Evolutionary conservation across 495 filamentous ascomycete genomes (phyloP).

Genomic region (Neurospora terricola): DNA sequence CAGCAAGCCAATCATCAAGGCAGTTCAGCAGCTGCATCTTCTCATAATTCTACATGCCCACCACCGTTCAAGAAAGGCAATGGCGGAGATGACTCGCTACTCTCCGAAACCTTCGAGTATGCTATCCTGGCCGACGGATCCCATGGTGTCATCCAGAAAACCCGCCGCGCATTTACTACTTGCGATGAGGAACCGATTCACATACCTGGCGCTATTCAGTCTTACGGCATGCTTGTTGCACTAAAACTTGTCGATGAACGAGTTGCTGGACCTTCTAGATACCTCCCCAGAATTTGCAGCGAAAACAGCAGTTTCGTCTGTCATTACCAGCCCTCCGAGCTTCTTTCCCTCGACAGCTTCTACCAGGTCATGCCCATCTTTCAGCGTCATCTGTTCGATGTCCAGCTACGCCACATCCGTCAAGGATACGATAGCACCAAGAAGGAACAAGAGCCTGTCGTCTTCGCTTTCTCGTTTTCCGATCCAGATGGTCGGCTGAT

Average conservation of each 20-base stretch:
- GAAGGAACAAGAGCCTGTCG: slow-evolving; percentile 11
- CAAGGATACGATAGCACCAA: slow-evolving; percentile 2
- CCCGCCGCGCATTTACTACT: slow-evolving; percentile 9
- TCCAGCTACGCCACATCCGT: slow-evolving; percentile 8
- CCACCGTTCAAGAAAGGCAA: neutral
- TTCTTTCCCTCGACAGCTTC: slow-evolving; percentile 13
- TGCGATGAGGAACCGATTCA: slow-evolving; percentile 19
- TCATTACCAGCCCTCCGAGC: slow-evolving; percentile 8
- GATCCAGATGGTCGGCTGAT: slow-evolving; percentile 12
- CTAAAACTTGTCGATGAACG: slow-evolving; percentile 8
- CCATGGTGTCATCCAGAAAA: slow-evolving; percentile 13
- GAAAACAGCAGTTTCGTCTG: slow-evolving; percentile 13
- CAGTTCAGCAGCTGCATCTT: neutral
- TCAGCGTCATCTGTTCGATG: slow-evolving; percentile 11
- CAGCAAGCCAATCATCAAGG: neutral
- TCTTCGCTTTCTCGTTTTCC: slow-evolving; percentile 15
- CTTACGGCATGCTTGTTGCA: slow-evolving; percentile 17
- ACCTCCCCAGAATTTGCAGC: slow-evolving; percentile 14
- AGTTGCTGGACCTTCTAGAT: slow-evolving; percentile 1
- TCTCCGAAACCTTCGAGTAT: slow-evolving; percentile 13
- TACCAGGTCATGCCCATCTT: slow-evolving; percentile 13
- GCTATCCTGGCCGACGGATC: slow-evolving; percentile 9
- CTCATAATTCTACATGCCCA: neutral
- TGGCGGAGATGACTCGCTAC: neutral
- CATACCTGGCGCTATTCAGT: slow-evolving; percentile 16